phyloP scores from a whole-genome alignment of 345 rosid genomes.

The Syzygium grande region DNA sequence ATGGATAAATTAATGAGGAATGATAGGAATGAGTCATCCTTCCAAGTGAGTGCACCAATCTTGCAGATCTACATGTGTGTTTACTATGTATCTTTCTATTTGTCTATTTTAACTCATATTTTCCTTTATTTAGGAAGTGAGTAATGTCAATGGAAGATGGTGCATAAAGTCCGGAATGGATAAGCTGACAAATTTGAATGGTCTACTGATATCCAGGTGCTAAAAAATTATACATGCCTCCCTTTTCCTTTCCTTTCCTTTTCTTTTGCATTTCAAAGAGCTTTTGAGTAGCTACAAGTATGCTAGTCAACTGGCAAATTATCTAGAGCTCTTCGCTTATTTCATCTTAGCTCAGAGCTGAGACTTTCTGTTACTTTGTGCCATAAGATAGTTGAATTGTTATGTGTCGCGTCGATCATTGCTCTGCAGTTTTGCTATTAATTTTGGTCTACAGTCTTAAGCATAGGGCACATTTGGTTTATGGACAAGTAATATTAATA shows the following conservation, averaged over 20 bases:
- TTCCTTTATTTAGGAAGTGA: slow-evolving; percentile 41
- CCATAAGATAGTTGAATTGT: not conserved
- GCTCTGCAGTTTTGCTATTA: not conserved
- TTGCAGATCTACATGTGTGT: not conserved
- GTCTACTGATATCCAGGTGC: slow-evolving; percentile 80
- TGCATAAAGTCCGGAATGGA: slow-evolving; percentile 57
- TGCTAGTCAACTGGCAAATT: not conserved
- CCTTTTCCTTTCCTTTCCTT: not conserved
- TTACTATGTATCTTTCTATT: slow-evolving; percentile 8
- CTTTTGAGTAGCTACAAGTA: not conserved
- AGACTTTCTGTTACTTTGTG: not conserved
- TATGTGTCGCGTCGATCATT: not conserved
- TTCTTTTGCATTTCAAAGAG: not conserved
- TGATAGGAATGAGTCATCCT: slow-evolving; percentile 37
- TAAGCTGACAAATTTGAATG: slow-evolving; percentile 38
- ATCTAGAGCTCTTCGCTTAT: not conserved
- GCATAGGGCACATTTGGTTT: not conserved
- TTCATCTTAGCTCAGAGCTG: not conserved
- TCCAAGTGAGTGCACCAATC: slow-evolving; percentile 30
- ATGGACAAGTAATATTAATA: not conserved
- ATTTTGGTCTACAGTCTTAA: not conserved
- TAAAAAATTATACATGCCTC: not conserved
- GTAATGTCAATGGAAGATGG: slow-evolving; percentile 74
- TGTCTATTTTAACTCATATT: slow-evolving; percentile 2
- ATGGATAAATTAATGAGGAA: slow-evolving; percentile 62